A percentile compares a stretch with the other conserved stretches of the same genome.
phyloP scores from a whole-genome alignment of 1,139 yeast species.

The Sugiyamaella japonica region DNA sequence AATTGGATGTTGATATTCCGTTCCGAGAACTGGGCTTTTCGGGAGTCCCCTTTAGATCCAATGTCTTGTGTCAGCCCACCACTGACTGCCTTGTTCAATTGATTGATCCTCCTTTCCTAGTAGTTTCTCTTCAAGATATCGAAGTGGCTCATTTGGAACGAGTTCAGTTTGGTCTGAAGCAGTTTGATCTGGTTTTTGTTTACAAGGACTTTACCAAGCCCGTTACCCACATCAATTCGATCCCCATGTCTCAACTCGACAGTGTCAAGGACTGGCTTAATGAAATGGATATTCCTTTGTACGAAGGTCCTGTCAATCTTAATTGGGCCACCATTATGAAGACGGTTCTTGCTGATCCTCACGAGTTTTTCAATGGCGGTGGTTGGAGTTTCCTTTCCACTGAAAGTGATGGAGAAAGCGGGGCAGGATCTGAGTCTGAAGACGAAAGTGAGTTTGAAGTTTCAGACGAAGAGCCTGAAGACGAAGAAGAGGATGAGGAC shows the following conservation, averaged over 20 bases:
- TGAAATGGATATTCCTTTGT: slow-evolving; percentile 90
- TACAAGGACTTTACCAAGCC: slow-evolving; percentile 87
- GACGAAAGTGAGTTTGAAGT: slow-evolving; percentile 43
- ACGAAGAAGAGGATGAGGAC: slow-evolving; percentile 37
- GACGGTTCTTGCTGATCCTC: slow-evolving; percentile 88
- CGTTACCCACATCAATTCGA: slow-evolving; percentile 89
- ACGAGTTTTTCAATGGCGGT: slow-evolving; percentile 86
- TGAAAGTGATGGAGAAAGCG: slow-evolving; percentile 53
- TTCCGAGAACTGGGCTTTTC: slow-evolving; percentile 95
- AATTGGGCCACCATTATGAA: slow-evolving; percentile 97
- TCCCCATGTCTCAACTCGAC: slow-evolving; percentile 89
- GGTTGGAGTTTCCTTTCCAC: slow-evolving; percentile 89
- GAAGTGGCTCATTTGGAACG: slow-evolving; percentile 96
- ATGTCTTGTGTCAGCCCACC: slow-evolving; percentile 95
- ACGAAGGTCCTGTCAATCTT: slow-evolving; percentile 93
- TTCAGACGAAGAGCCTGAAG: slow-evolving; percentile 37
- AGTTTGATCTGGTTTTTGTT: slow-evolving; percentile 92
- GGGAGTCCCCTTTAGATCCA: slow-evolving; percentile 96
- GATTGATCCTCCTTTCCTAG: slow-evolving; percentile 93
- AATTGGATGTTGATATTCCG: slow-evolving; percentile 87
- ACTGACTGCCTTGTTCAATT: slow-evolving; percentile 94
- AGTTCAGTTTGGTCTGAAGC: slow-evolving; percentile 94
- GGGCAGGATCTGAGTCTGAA: slow-evolving; percentile 50
- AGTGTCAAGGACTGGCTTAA: slow-evolving; percentile 95
- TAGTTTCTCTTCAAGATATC: slow-evolving; percentile 84